These are phyloP conservation scores for Macrotyloma uniflorum DNA, from an alignment of 306 rosid genomes.

Conservation along the genomic window DNA sequence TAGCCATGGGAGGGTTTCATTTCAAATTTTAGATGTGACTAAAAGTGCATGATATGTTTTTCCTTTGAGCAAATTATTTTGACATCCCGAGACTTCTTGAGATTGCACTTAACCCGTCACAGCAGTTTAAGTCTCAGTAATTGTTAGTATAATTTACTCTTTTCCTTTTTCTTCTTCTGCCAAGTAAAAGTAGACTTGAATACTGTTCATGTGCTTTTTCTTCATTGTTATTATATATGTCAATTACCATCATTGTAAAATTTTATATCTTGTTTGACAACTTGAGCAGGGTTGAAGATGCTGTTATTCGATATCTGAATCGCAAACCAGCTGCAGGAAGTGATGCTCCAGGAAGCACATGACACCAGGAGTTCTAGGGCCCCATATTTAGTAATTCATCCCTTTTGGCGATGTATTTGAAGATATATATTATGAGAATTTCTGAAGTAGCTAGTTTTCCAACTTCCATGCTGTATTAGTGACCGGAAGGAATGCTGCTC, in stretches of 20 bases:
- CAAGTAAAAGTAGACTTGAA: neutral
- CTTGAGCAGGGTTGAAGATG: conserved; percentile 95
- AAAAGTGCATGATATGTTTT: neutral
- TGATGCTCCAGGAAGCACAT: conserved; percentile 89
- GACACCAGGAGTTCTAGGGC: conserved; percentile 33
- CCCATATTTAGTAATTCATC: conserved; percentile 3
- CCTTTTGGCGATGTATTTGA: conserved; percentile 34
- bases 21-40: neutral
- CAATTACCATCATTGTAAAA: neutral
- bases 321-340: conserved; percentile 83
- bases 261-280: conserved; percentile 34
- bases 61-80: neutral
- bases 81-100: neutral
- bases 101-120: neutral
- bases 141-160: neutral
- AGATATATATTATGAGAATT: neutral
- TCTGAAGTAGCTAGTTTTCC: conserved; percentile 31
- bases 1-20: neutral
- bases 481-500: conserved; percentile 39
- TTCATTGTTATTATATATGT: neutral
- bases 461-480: conserved; percentile 40
- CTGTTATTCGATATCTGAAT: conserved; percentile 91
- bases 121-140: neutral
- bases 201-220: neutral
- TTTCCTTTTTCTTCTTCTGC: neutral